Evolutionary conservation across 371 early-diverging fungal species (phyloP).

Genomic region (Dentiscutata heterogama): DNA sequence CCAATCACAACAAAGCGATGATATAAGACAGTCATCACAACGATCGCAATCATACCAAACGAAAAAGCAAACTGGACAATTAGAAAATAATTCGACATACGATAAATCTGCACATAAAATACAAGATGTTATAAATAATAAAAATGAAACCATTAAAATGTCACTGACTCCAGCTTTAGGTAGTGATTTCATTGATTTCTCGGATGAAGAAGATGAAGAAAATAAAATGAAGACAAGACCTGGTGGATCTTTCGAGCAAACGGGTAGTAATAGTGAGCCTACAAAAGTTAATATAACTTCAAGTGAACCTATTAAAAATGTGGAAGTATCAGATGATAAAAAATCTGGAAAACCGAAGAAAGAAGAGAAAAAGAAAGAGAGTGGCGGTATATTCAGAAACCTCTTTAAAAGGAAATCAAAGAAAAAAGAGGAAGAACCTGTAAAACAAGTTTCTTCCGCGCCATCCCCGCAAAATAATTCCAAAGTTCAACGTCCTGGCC

Average conservation of each 20-base stretch:
- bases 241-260: background rate
- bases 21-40: no score
- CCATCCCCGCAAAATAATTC: background rate
- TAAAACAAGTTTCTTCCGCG: background rate
- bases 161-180: constrained; percentile 35
- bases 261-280: background rate
- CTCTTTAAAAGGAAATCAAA: constrained; percentile 20
- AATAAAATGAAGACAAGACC: background rate
- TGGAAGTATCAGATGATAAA: constrained; percentile 21
- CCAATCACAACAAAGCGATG: no score
- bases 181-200: constrained; percentile 44
- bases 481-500: background rate
- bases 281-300: background rate
- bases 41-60: no score
- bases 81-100: no score
- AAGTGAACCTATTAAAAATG: background rate
- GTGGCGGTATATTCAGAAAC: constrained; percentile 35
- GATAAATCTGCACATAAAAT: no score
- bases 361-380: constrained; percentile 19
- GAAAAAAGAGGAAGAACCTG: constrained; percentile 37
- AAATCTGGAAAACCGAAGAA: constrained; percentile 10
- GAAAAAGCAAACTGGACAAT: no score
- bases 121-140: background rate
- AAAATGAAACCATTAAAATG: constrained; percentile 10
- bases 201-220: constrained; percentile 24